Conservation (phyloP, 306 rosid genomes). For the Cucurbita pepo region DNA sequence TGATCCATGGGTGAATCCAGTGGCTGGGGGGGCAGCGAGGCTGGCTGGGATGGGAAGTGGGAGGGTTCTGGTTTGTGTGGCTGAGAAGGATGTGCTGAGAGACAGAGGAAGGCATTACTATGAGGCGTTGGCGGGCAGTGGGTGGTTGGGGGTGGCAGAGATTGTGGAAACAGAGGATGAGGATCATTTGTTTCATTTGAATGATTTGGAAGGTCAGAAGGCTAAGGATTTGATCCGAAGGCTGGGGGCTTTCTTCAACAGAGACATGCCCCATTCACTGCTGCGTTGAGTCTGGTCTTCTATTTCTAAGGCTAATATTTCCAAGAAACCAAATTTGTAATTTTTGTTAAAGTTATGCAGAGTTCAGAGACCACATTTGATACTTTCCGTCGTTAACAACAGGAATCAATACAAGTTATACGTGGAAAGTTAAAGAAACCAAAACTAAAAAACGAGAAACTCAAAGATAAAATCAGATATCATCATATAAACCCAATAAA, state of each 20-base stretch:
- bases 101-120: conserved; percentile 11
- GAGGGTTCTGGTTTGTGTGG: conserved; percentile 14
- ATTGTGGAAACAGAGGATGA: conserved; percentile 9
- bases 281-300: background rate
- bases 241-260: background rate
- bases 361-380: background rate
- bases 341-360: background rate
- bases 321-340: background rate
- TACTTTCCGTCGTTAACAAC: background rate
- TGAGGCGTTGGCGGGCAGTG: conserved; percentile 5
- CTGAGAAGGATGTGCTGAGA: conserved; percentile 14
- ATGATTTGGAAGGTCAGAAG: background rate
- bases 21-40: conserved; percentile 1
- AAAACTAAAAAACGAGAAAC: background rate
- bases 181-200: conserved; percentile 13
- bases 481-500: background rate
- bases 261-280: background rate
- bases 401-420: background rate
- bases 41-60: background rate
- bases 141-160: conserved; percentile 9
- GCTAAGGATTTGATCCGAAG: background rate
- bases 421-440: background rate
- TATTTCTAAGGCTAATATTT: background rate
- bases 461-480: background rate
- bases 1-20: conserved; percentile 14